A percentile compares a stretch with the other conserved stretches of the same genome.
phyloP scores from a whole-genome alignment of 2,329 filamentous ascomycete genomes.

The Zarea fungicola region DNA sequence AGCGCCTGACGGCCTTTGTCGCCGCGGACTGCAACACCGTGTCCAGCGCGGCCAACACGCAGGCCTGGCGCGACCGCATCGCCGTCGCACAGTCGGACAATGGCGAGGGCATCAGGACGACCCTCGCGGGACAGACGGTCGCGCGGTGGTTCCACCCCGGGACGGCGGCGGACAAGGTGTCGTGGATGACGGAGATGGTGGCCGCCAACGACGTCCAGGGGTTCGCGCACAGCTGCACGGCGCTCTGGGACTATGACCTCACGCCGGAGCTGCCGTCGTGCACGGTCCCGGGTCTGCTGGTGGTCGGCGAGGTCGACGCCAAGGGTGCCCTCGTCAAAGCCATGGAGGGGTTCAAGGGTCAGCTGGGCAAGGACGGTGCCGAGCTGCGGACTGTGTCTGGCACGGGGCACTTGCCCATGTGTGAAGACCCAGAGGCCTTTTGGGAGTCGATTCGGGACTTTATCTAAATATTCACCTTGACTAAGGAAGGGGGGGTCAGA shows the following conservation, averaged over 20 bases:
- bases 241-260: conserved; percentile 68
- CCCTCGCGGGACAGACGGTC: conserved; percentile 66
- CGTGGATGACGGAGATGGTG: conserved; percentile 64
- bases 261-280: conserved; percentile 49
- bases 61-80: conserved; percentile 75
- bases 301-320: conserved; percentile 69
- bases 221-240: conserved; percentile 62
- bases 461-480: conserved; percentile 32
- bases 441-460: conserved; percentile 58
- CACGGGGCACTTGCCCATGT: conserved; percentile 81
- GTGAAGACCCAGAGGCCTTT: conserved; percentile 65
- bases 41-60: conserved; percentile 67
- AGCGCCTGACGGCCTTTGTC: conserved; percentile 56
- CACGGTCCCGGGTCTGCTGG: conserved; percentile 57
- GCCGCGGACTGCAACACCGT: conserved; percentile 75
- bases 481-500: conserved; percentile 5
- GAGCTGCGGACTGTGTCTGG: conserved; percentile 61
- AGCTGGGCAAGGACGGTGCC: conserved; percentile 49
- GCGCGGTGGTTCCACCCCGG: conserved; percentile 71
- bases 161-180: conserved; percentile 34
- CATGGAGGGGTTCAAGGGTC: conserved; percentile 67
- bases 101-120: conserved; percentile 51
- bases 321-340: conserved; percentile 66
- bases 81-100: conserved; percentile 55
- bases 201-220: conserved; percentile 63